phyloP scores from a whole-genome alignment of 2,329 filamentous ascomycete genomes.

The Pezicula carpinea region DNA sequence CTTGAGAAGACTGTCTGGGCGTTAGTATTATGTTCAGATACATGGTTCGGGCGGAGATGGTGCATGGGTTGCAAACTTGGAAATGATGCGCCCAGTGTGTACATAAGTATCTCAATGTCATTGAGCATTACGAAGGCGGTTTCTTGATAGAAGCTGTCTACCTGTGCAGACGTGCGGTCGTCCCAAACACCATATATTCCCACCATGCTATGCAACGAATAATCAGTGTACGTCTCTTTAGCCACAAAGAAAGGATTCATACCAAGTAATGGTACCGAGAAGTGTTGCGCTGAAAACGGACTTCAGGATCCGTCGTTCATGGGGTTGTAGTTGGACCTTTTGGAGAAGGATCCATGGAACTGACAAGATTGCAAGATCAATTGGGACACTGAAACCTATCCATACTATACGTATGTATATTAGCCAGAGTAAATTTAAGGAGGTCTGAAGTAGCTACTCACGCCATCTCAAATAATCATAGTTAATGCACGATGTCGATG shows the following conservation, averaged over 20 bases:
- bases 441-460: slow-evolving; percentile 9
- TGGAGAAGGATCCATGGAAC: slow-evolving; percentile 23
- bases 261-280: slow-evolving; percentile 26
- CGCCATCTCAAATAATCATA: slow-evolving; percentile 25
- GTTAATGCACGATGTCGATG: slow-evolving; percentile 20
- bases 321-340: slow-evolving; percentile 15
- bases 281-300: slow-evolving; percentile 25
- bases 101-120: slow-evolving; percentile 27
- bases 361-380: slow-evolving; percentile 23
- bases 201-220: slow-evolving; percentile 1
- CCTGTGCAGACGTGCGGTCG: slow-evolving; percentile 10
- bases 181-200: slow-evolving; percentile 20
- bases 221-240: neutral
- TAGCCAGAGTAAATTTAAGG: neutral
- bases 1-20: slow-evolving; percentile 5
- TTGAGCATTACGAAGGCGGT: slow-evolving; percentile 24
- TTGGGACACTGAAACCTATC: slow-evolving; percentile 23
- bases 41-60: neutral
- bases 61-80: slow-evolving; percentile 13
- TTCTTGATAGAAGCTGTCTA: slow-evolving; percentile 22
- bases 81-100: slow-evolving; percentile 26
- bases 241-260: slow-evolving; percentile 2
- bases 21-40: neutral
- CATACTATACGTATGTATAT: slow-evolving; percentile 14
- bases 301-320: slow-evolving; percentile 23